Evolutionary conservation across 306 rosid species (phyloP).

Genomic region (Clitoria ternatea): DNA sequence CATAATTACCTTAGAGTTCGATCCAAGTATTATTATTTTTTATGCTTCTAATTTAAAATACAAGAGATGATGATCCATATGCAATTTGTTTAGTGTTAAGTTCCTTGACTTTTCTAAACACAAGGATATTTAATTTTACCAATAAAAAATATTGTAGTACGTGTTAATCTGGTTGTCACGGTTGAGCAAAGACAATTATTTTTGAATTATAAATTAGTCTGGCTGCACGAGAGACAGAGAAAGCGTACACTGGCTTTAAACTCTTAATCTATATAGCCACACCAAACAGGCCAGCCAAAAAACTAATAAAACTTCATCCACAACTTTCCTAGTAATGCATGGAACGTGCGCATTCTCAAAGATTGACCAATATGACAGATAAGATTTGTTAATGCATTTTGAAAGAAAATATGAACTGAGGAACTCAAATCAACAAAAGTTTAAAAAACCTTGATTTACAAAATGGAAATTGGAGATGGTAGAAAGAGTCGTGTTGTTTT

Average conservation of each 20-base stretch:
- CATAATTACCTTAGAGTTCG: neutral
- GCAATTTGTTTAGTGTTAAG: neutral
- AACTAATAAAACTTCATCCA: neutral
- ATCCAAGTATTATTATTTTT: neutral
- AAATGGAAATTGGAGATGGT: too few species aligned
- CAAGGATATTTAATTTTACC: neutral
- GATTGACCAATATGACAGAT: constrained; percentile 8
- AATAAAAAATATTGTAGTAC: neutral
- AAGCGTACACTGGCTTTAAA: neutral
- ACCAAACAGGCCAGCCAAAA: neutral
- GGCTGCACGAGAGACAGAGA: neutral
- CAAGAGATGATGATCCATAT: neutral
- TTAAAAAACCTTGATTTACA: too few species aligned
- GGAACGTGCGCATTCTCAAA: constrained; percentile 42
- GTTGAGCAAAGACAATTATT: neutral
- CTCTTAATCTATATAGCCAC: neutral
- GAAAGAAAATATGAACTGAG: constrained; percentile 23
- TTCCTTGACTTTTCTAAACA: neutral
- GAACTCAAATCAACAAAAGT: constrained; percentile 21
- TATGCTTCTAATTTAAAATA: neutral
- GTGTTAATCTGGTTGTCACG: neutral
- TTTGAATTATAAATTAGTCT: neutral
- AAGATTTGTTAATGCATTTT: neutral
- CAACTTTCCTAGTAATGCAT: constrained; percentile 29
- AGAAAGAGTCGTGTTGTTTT: too few species aligned